Conservation (phyloP, 495 filamentous ascomycete genomes). For the Podospora pseudoanserina region DNA sequence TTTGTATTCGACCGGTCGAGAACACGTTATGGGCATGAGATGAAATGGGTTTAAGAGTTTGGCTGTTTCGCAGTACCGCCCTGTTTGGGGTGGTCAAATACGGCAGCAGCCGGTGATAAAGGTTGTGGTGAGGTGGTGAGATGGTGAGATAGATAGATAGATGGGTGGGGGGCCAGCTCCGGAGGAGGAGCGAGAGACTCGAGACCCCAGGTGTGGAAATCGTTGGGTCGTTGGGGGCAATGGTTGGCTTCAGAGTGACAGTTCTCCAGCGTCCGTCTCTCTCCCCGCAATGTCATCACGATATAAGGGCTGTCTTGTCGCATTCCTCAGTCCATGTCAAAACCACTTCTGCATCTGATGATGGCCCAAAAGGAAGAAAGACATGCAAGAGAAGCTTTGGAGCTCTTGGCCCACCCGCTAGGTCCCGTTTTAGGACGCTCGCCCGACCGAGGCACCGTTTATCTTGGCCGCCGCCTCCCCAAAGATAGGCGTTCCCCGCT, state of each 20-base stretch:
- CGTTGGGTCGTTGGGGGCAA: background rate
- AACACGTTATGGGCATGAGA: background rate
- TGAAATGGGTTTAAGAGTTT: background rate
- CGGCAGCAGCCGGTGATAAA: background rate
- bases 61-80: background rate
- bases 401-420: background rate
- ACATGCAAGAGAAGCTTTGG: background rate
- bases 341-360: background rate
- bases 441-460: background rate
- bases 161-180: no score
- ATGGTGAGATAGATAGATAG: background rate
- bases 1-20: background rate
- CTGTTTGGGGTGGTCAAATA: background rate
- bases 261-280: background rate
- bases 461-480: background rate
- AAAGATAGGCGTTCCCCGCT: constrained; percentile 13
- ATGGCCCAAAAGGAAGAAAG: background rate
- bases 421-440: background rate
- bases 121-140: background rate
- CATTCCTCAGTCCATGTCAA: background rate
- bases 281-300: background rate
- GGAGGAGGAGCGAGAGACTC: background rate
- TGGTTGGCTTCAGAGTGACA: background rate
- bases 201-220: background rate
- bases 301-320: background rate